Evolutionary conservation across 2,329 filamentous ascomycete species (phyloP).

Genomic region (Aspergillus felis): DNA sequence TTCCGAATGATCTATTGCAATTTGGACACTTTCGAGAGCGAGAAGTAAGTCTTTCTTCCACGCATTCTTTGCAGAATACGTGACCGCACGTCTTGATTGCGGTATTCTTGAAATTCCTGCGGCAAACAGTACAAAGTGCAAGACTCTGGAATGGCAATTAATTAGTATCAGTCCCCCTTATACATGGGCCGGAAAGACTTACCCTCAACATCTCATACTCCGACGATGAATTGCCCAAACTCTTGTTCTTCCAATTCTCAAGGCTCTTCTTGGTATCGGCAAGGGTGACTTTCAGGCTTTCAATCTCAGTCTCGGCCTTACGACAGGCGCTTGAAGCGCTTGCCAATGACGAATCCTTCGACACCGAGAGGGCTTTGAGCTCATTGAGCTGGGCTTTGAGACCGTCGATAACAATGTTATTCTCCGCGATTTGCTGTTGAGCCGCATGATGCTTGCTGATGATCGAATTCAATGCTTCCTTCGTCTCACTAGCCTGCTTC

Average conservation of each 20-base stretch:
- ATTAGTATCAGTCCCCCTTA: conserved; percentile 12
- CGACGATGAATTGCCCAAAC: conserved; percentile 72
- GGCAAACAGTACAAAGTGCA: conserved; percentile 87
- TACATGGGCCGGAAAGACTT: conserved; percentile 41
- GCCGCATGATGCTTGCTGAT: conserved; percentile 69
- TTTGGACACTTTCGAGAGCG: conserved; percentile 93
- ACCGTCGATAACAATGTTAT: conserved; percentile 64
- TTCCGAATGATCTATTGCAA: conserved; percentile 88
- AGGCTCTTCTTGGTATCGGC: conserved; percentile 77
- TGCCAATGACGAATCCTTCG: conserved; percentile 67
- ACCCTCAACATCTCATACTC: conserved; percentile 84
- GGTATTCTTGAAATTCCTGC: conserved; percentile 89
- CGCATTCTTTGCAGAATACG: conserved; percentile 85
- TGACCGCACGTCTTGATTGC: conserved; percentile 92
- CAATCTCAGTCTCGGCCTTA: conserved; percentile 66
- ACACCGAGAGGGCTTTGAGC: conserved; percentile 67
- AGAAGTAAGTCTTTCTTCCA: conserved; percentile 83
- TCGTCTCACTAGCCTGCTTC: conserved; percentile 81
- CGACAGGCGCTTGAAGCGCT: conserved; percentile 61
- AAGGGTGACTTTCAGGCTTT: conserved; percentile 72
- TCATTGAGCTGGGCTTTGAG: conserved; percentile 73
- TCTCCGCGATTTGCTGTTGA: conserved; percentile 69
- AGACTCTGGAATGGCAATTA: conserved; percentile 52
- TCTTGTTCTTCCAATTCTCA: conserved; percentile 81
- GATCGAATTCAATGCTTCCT: conserved; percentile 69